Conservation (phyloP, 352 stramenopile genomes). For the Thalassiosira hispida region DNA sequence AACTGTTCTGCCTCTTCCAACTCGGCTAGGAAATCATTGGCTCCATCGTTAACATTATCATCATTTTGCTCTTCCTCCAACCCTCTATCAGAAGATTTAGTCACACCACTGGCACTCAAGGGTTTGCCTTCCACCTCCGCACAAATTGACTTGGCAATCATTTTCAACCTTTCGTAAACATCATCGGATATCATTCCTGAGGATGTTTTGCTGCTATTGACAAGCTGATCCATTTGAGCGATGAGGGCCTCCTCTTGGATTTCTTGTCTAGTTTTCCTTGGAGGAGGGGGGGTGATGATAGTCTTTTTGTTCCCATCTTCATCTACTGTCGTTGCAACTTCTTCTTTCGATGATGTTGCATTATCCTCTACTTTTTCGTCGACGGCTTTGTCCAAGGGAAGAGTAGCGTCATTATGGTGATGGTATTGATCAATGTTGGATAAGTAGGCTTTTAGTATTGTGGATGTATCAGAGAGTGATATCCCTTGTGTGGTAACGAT, state of each 20-base stretch:
- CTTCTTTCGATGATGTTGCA: background rate
- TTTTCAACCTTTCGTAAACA: slow-evolving; percentile 43
- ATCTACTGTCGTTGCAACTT: background rate
- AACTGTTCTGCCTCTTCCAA: slow-evolving; percentile 24
- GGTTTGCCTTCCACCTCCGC: slow-evolving; percentile 30
- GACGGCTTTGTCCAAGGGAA: slow-evolving; percentile 26
- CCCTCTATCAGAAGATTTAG: background rate
- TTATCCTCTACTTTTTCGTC: slow-evolving; percentile 35
- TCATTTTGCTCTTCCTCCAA: background rate
- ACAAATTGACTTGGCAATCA: slow-evolving; percentile 45
- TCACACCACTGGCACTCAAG: slow-evolving; percentile 14
- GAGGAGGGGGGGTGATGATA: background rate
- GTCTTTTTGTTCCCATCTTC: background rate
- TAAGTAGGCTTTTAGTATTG: slow-evolving; percentile 38
- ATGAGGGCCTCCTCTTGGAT: slow-evolving; percentile 41
- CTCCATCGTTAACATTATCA: slow-evolving; percentile 1
- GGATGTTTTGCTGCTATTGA: background rate
- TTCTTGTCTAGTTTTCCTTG: slow-evolving; percentile 35
- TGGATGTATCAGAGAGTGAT: slow-evolving; percentile 39
- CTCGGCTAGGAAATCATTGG: slow-evolving; percentile 25
- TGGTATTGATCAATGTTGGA: slow-evolving; percentile 32
- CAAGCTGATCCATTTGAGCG: slow-evolving; percentile 37
- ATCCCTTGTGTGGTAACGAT: slow-evolving; percentile 46
- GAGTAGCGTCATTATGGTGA: background rate
- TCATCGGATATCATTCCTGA: slow-evolving; percentile 42